Percentiles rank a stretch among this genome's conserved stretches.
These are phyloP conservation scores for Diplodia scrobiculata DNA, from an alignment of 2,329 filamentous ascomycete species.

Conservation along the genomic window DNA sequence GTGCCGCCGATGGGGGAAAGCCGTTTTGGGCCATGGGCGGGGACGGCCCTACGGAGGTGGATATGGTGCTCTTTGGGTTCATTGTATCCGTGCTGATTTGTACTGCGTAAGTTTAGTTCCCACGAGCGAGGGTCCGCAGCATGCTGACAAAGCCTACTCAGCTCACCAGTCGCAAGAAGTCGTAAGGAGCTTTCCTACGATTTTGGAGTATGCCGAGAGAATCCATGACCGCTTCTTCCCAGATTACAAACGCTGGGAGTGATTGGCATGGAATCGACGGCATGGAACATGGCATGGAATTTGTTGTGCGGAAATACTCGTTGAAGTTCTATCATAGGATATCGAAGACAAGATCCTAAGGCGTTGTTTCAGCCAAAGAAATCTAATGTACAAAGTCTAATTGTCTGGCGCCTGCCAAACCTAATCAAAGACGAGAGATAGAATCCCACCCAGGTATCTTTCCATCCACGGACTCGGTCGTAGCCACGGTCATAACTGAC, in stretches of 20 bases:
- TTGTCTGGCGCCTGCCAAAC: constrained; percentile 8
- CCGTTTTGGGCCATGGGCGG: constrained; percentile 63
- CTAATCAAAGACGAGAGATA: neutral
- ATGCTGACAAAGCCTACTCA: neutral
- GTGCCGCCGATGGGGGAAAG: constrained; percentile 29
- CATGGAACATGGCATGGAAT: neutral
- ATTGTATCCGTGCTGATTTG: constrained; percentile 56
- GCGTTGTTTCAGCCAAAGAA: constrained; percentile 6
- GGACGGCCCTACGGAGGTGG: constrained; percentile 58
- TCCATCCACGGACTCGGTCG: neutral
- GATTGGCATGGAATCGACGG: neutral
- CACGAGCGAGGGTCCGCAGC: neutral
- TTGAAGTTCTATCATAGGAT: constrained; percentile 19
- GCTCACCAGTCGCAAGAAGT: constrained; percentile 50
- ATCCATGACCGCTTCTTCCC: constrained; percentile 62
- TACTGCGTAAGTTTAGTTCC: constrained; percentile 52
- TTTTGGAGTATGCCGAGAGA: constrained; percentile 59
- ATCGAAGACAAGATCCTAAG: constrained; percentile 19
- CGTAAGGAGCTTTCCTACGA: constrained; percentile 51
- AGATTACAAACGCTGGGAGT: constrained; percentile 55
- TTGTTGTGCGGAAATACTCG: neutral
- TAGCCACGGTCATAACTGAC: neutral
- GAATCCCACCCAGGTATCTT: constrained; percentile 1
- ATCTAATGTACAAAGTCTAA: constrained; percentile 8
- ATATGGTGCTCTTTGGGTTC: constrained; percentile 62